Percentiles rank a stretch among this genome's conserved stretches.
Evolutionary conservation across 106 monocot genomes (phyloP).

Genomic region (Dioscorea zingiberensis): DNA sequence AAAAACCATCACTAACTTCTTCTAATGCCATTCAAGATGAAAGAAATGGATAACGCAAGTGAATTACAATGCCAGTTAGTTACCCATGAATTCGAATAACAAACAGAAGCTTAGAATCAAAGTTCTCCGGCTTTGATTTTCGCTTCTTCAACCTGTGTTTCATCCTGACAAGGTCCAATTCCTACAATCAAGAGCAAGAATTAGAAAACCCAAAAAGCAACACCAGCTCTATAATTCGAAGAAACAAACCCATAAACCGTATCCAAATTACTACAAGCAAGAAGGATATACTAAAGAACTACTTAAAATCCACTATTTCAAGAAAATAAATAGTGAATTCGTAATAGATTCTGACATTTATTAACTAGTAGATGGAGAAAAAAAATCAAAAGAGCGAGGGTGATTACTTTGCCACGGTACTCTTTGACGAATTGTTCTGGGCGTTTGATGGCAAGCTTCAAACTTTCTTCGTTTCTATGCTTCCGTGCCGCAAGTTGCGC

Average conservation of each 20-base stretch:
- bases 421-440: constrained; percentile 84
- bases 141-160: constrained; percentile 54
- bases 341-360: not conserved
- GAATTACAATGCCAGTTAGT: not conserved
- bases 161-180: constrained; percentile 65
- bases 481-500: constrained; percentile 26
- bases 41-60: not conserved
- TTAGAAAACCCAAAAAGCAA: not conserved
- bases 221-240: not conserved
- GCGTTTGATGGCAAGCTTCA: constrained; percentile 50
- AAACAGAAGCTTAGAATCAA: constrained; percentile 76
- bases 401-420: constrained; percentile 64
- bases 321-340: not conserved
- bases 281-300: not conserved
- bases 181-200: constrained; percentile 26
- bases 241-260: not conserved
- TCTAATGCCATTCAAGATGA: not conserved
- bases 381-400: constrained; percentile 2
- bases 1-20: too few species aligned
- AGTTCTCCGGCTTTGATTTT: constrained; percentile 5
- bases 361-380: not conserved
- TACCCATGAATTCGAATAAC: constrained; percentile 85
- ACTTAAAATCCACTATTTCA: not conserved
- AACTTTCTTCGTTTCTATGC: constrained; percentile 22
- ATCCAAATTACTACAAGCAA: not conserved